A percentile compares a stretch with the other conserved stretches of the same genome.
Evolutionary conservation across 306 rosid genomes (phyloP).

Genomic region (Erythrophleum fordii): DNA sequence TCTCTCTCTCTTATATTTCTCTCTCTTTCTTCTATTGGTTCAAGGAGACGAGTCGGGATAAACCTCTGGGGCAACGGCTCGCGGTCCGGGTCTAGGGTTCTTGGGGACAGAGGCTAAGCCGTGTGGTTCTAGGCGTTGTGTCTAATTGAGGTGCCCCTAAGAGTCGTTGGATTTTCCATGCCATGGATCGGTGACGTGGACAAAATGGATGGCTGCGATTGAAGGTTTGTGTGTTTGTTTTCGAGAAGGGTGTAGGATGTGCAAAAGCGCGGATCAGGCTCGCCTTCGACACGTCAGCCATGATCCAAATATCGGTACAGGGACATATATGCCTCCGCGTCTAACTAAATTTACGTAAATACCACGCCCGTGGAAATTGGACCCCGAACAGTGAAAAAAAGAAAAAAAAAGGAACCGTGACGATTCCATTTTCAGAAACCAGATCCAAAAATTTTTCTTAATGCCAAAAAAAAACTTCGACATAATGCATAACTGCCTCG

Average conservation of each 20-base stretch:
- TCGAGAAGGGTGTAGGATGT: conserved; percentile 44
- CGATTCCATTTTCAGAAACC: too few species aligned
- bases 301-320: conserved; percentile 39
- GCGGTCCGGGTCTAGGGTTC: conserved; percentile 64
- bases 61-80: conserved; percentile 56
- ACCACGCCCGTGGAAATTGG: not conserved
- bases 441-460: too few species aligned
- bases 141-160: not conserved
- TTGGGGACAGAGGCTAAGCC: conserved; percentile 40
- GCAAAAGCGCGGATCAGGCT: conserved; percentile 38
- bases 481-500: not conserved
- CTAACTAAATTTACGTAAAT: not conserved
- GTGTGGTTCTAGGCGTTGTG: conserved; percentile 11
- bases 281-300: conserved; percentile 51
- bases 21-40: conserved; percentile 52
- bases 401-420: not conserved
- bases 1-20: conserved; percentile 32
- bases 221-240: conserved; percentile 78
- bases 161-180: conserved; percentile 45
- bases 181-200: conserved; percentile 73
- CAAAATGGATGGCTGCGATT: conserved; percentile 46
- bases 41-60: conserved; percentile 52
- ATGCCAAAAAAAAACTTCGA: not conserved
- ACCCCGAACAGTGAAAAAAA: not conserved
- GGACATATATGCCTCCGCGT: not conserved